These are phyloP conservation scores for Ophiostoma australiae DNA, from an alignment of 2,329 filamentous ascomycete genomes.

Conservation along the genomic window DNA sequence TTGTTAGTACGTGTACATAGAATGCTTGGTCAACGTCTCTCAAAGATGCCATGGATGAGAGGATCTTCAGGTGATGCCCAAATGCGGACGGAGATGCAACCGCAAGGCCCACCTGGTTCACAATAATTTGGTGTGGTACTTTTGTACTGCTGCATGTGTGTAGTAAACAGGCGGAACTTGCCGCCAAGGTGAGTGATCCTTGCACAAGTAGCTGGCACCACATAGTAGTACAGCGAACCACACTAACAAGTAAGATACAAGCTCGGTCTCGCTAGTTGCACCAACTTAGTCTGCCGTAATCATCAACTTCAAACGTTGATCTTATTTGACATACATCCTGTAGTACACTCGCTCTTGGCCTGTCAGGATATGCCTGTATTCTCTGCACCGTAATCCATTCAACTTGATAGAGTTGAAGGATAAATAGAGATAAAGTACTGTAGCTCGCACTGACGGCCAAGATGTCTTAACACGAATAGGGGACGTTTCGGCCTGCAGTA, in stretches of 20 bases:
- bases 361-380: background rate
- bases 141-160: no score
- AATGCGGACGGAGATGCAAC: background rate
- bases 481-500: no score
- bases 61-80: background rate
- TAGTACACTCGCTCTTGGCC: background rate
- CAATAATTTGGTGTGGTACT: no score
- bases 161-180: background rate
- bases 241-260: background rate
- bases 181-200: background rate
- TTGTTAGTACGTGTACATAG: background rate
- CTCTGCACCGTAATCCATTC: background rate
- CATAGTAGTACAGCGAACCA: no score
- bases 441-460: background rate
- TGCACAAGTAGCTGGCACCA: background rate
- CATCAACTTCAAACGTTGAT: background rate
- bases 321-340: background rate
- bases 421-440: background rate
- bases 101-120: no score
- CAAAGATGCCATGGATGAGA: background rate
- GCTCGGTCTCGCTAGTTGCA: constrained; percentile 7
- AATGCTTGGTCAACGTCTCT: background rate
- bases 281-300: constrained; percentile 1
- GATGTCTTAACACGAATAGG: background rate
- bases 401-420: background rate